Base-by-base conservation (phyloP, 192 early-diverging fungal genomes). In the Umbelopsis vinacea region DNA sequence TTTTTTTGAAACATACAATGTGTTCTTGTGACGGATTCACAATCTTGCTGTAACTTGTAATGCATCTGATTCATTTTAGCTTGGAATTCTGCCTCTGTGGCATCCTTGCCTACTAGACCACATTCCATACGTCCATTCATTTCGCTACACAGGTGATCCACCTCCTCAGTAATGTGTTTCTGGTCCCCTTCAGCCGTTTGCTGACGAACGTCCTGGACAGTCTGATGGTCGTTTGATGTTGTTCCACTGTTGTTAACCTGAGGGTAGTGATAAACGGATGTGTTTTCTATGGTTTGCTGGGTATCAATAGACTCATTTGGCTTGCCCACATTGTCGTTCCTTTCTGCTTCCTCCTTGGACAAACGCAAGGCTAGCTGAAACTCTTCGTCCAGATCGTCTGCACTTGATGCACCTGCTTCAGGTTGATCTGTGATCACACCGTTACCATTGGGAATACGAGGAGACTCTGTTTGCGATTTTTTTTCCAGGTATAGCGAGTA, bases 401-500 rank as follows among this genome's bases (percentile, higher is more conserved):
- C 29, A 19, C 57, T 63, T 37, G 57, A 35, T 37, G 11, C 19
- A 19, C 26, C 4, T 37, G 11, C 3, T 3, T 63, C 19, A 33
- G 26, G 17, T 17, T 37, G 26, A 37, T 0, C 33, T 37, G 9
- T 4, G 12, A 19, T 37, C 15, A 26, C 24, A 35, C 11, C 12
- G 15, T 1, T 17, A 19, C 48, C 48, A 50, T 50, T 50, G 6
- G 48, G n/a, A 12, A 21, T 50, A 21, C 48, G 48, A 19, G 48
- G 48, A 6, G 48, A 37, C 35, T 15, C 29, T 1, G 40, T 43
- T 63, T 63, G 57, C 12, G 26, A 15, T 3, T 22, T 11, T 26
- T 47, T 55, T 52, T 19, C 33, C 24, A 71, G 47, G 69, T 82
- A 54, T 55, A 92, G 93, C 66, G 85, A 74, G 75, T 89, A 89